phyloP scores from a whole-genome alignment of 345 rosid species.

The Euclidium syriacum region DNA sequence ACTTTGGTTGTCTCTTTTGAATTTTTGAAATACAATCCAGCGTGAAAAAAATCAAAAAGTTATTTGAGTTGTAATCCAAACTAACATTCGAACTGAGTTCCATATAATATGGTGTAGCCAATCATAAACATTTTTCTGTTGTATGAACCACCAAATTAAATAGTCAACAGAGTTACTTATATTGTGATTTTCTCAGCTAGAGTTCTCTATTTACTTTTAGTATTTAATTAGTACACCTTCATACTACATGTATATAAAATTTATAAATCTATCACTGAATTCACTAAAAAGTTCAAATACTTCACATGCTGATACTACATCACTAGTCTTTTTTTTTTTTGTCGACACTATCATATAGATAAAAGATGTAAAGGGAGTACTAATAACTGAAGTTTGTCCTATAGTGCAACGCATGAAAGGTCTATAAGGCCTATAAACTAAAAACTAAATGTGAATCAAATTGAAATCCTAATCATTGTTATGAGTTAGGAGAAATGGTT shows the following conservation, averaged over 20 bases:
- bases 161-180: no score
- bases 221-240: not conserved
- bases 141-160: no score
- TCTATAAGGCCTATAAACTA: slow-evolving; percentile 5
- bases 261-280: slow-evolving; percentile 16
- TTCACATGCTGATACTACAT: slow-evolving; percentile 21
- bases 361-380: slow-evolving; percentile 19
- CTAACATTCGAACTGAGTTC: no score
- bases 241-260: not conserved
- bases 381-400: slow-evolving; percentile 13
- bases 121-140: no score
- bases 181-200: no score
- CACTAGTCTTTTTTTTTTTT: slow-evolving; percentile 10
- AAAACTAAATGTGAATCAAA: not conserved
- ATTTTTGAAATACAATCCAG: no score
- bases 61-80: no score
- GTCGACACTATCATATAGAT: not conserved
- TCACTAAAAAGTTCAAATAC: not conserved
- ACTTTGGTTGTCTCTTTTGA: no score
- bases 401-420: slow-evolving; percentile 25
- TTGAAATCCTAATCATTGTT: slow-evolving; percentile 10
- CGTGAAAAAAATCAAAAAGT: no score
- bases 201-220: no score
- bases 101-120: no score
- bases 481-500: slow-evolving; percentile 7